Evolutionary conservation across 805 yeast species (phyloP), one percentile per base, ranked within the genome.

Genomic region (Kazachstania psychrophila): DNA sequence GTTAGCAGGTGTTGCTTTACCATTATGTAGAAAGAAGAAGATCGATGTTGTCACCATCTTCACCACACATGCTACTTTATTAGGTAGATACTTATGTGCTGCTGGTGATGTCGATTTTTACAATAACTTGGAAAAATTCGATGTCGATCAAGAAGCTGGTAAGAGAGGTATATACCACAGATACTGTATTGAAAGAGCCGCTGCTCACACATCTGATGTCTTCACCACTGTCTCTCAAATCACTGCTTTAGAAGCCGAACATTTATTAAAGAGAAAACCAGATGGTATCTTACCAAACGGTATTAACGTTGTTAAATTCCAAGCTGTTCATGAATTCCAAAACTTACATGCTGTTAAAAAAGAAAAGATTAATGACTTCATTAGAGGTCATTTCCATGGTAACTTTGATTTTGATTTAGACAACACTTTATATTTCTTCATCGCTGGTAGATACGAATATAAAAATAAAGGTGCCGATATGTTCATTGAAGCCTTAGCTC

Each of bases 231-330:
- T 89, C 10, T 85, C 95, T 10, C 94, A 89, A 56, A 92, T 89
- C 51, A 89, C 98, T 13, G 97, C 97, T 1, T 83, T 76, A 54
- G 98, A 89, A 62, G 69, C 89, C 5, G 97, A 89, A 64, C 94
- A 88, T 60, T 68, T 89, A 60, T 70, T 89, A 48, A 92, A 89
- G 56, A 74, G 98, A 45, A 88, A 89, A 61, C 98, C 98, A 1
- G 98, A 89, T 56, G 98, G 98, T 3, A 96, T 89, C 18, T 72
- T 92, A 56, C 98, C 98, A 38, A 89, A 89, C 58, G 98, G 98
- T 22, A 70, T 89, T 44, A 89, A 89, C 57, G 97, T 89, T 38
- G 86, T 88, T 45, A 89, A 89, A 65, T 89, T 89, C 64, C 89
- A 84, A 54, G 97, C 97, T 1, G 95, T 89, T 47, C 98, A 89